Conservation (phyloP, 75 land plant genomes). For the Gnetum montanum region DNA sequence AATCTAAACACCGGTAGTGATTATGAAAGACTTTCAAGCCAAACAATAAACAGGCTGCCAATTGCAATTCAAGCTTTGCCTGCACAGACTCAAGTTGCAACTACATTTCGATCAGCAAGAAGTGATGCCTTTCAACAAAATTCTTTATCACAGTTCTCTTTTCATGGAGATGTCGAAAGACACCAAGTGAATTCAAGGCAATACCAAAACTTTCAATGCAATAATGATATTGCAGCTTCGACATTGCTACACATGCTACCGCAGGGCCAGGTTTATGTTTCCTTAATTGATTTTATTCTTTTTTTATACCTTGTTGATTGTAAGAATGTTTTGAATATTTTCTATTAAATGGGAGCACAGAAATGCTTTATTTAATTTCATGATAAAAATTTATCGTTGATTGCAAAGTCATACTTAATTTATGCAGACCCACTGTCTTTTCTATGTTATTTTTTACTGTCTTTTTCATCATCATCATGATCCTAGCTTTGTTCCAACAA, state of each 20-base stretch:
- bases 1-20: constrained; percentile 16
- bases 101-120: constrained; percentile 6
- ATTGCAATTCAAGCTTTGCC: constrained; percentile 64
- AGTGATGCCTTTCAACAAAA: neutral
- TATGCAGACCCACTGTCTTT: too few relatives aligned
- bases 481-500: too few relatives aligned
- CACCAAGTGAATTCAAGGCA: constrained; percentile 6
- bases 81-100: constrained; percentile 17
- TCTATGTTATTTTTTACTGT: too few relatives aligned
- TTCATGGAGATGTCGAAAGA: neutral
- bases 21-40: constrained; percentile 16
- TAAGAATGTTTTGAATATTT: too few relatives aligned
- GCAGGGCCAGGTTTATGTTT: neutral
- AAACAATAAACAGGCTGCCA: constrained; percentile 33
- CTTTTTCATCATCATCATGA: too few relatives aligned
- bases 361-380: too few relatives aligned
- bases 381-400: too few relatives aligned
- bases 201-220: neutral
- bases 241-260: neutral
- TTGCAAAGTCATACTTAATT: too few relatives aligned
- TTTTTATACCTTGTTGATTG: too few relatives aligned
- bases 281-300: too few relatives aligned
- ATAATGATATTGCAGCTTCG: neutral
- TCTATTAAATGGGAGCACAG: too few relatives aligned
- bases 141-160: neutral